Evolutionary conservation across 805 yeast species (phyloP).

Genomic region (Nadsonia fulvescens): DNA sequence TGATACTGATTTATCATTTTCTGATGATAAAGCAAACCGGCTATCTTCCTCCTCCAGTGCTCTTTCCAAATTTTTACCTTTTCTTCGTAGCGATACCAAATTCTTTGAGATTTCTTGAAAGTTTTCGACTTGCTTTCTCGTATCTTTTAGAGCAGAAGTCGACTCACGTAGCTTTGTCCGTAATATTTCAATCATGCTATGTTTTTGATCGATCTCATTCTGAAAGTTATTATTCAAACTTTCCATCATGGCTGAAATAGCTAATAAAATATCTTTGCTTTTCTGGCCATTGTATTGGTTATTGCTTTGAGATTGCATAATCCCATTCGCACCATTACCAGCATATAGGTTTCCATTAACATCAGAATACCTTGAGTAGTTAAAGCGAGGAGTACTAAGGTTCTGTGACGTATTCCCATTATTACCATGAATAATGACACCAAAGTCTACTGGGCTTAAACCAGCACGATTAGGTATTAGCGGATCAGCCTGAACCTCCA

Average conservation of each 20-base stretch:
- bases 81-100: conserved; percentile 33
- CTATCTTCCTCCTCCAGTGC: conserved; percentile 48
- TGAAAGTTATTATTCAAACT: conserved; percentile 42
- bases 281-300: too few relatives aligned
- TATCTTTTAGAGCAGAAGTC: conserved; percentile 30
- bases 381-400: too few relatives aligned
- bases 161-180: conserved; percentile 42
- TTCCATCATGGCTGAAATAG: conserved; percentile 32
- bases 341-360: too few relatives aligned
- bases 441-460: conserved; percentile 72
- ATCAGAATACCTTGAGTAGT: too few relatives aligned
- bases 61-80: conserved; percentile 37
- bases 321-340: too few relatives aligned
- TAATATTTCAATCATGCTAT: conserved; percentile 30
- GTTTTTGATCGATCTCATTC: conserved; percentile 35
- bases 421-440: conserved; percentile 24
- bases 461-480: conserved; percentile 70
- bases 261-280: conserved; percentile 28
- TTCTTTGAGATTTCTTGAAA: conserved; percentile 24
- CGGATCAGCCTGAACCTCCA: conserved; percentile 80
- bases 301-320: too few relatives aligned
- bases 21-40: conserved; percentile 21
- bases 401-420: conserved; percentile 5
- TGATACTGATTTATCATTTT: conserved; percentile 9
- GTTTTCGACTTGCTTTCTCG: conserved; percentile 32